phyloP scores from a whole-genome alignment of 768 basidiomycete genomes.

The Leccinum aurantiacum region DNA sequence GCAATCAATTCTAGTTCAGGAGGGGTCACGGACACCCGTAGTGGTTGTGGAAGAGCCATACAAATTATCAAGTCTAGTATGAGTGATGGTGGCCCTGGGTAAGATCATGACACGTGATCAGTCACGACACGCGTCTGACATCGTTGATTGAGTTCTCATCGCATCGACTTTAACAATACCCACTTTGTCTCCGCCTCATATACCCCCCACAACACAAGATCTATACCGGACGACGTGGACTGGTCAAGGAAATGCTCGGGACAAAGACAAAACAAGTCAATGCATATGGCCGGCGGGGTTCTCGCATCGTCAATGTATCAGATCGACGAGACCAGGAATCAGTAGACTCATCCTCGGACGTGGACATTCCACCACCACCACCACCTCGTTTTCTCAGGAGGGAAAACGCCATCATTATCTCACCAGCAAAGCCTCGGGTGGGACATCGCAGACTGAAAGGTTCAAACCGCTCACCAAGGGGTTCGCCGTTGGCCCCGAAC shows the following conservation, averaged over 20 bases:
- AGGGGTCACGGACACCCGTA: slow-evolving; percentile 74
- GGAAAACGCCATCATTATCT: slow-evolving; percentile 27
- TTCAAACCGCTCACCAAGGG: slow-evolving; percentile 17
- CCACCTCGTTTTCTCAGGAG: slow-evolving; percentile 12
- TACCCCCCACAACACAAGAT: not conserved
- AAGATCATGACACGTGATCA: slow-evolving; percentile 22
- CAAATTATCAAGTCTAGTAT: not conserved
- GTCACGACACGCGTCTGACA: slow-evolving; percentile 9
- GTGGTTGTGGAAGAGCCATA: slow-evolving; percentile 73
- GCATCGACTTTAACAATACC: slow-evolving; percentile 4
- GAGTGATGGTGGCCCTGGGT: no score
- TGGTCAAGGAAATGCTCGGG: slow-evolving; percentile 47
- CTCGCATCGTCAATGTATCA: slow-evolving; percentile 56
- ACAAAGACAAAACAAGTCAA: slow-evolving; percentile 64
- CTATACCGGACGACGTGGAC: not conserved
- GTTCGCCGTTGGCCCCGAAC: slow-evolving; percentile 25
- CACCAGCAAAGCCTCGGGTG: slow-evolving; percentile 19
- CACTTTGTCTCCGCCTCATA: not conserved
- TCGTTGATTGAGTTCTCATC: not conserved
- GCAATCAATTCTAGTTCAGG: slow-evolving; percentile 88
- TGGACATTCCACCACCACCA: slow-evolving; percentile 24
- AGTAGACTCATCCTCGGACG: slow-evolving; percentile 41
- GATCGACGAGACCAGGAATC: slow-evolving; percentile 30
- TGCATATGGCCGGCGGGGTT: slow-evolving; percentile 62
- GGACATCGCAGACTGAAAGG: slow-evolving; percentile 16